These are phyloP conservation scores for Pulveroboletus frians DNA, from an alignment of 768 basidiomycete genomes.

Conservation along the genomic window DNA sequence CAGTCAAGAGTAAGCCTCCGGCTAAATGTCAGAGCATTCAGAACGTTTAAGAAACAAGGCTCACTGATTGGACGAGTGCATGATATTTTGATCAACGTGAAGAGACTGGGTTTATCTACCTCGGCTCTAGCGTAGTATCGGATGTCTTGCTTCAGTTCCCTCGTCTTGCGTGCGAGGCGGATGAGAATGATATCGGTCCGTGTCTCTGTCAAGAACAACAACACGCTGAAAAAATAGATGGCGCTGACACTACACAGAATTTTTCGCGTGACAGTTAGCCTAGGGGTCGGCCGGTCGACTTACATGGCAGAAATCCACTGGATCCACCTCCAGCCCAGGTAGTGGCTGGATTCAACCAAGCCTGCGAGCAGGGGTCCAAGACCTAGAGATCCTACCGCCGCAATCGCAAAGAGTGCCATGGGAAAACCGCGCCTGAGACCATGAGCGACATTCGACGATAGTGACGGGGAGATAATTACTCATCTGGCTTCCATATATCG, in stretches of 20 bases:
- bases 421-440: slow-evolving; percentile 63
- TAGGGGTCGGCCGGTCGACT: slow-evolving; percentile 2
- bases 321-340: slow-evolving; percentile 75
- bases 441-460: slow-evolving; percentile 7
- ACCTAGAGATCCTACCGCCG: slow-evolving; percentile 56
- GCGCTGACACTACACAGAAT: slow-evolving; percentile 43
- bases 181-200: slow-evolving; percentile 66
- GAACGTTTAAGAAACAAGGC: slow-evolving; percentile 26
- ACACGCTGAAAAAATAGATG: slow-evolving; percentile 44
- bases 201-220: slow-evolving; percentile 66
- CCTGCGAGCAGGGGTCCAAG: slow-evolving; percentile 60
- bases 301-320: slow-evolving; percentile 75
- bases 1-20: slow-evolving; percentile 32
- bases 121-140: slow-evolving; percentile 62
- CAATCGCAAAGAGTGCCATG: slow-evolving; percentile 67
- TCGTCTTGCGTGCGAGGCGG: slow-evolving; percentile 53
- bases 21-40: background rate
- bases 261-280: background rate
- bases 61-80: slow-evolving; percentile 67
- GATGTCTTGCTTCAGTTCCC: slow-evolving; percentile 60
- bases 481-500: slow-evolving; percentile 60
- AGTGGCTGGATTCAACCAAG: slow-evolving; percentile 57
- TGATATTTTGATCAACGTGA: slow-evolving; percentile 61
- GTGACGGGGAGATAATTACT: slow-evolving; percentile 37
- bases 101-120: slow-evolving; percentile 51